A percentile compares a stretch with the other conserved stretches of the same genome.
Evolutionary conservation across 148 eudicot species (phyloP).

Genomic region (Drosera capensis): DNA sequence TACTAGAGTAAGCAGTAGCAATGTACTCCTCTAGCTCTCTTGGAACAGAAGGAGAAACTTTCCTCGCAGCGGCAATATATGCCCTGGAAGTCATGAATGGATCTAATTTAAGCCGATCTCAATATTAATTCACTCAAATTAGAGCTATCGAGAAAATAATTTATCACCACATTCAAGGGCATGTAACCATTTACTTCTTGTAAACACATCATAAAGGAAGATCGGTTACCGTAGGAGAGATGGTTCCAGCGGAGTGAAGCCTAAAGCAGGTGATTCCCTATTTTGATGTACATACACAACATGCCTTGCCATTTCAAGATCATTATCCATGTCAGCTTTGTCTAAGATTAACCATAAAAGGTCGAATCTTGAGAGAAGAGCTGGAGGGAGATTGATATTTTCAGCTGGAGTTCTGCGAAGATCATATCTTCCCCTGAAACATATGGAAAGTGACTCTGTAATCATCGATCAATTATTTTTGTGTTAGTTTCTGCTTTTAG

Average conservation of each 20-base stretch:
- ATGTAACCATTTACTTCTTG: not conserved
- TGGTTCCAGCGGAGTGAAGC: slow-evolving; percentile 88
- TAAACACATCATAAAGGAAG: not conserved
- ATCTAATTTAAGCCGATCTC: not conserved
- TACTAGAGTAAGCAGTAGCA: slow-evolving; percentile 85
- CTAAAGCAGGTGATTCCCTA: slow-evolving; percentile 90
- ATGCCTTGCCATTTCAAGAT: slow-evolving; percentile 97
- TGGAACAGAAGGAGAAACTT: slow-evolving; percentile 66
- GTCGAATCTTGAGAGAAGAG: slow-evolving; percentile 96
- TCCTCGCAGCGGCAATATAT: slow-evolving; percentile 86
- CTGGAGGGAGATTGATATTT: slow-evolving; percentile 98
- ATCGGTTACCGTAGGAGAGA: slow-evolving; percentile 63
- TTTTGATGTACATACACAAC: slow-evolving; percentile 94
- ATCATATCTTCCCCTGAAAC: slow-evolving; percentile 96
- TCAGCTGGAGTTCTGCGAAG: slow-evolving; percentile 97
- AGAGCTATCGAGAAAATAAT: no score
- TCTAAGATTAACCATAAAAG: slow-evolving; percentile 94
- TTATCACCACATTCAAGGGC: no score
- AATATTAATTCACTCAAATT: no score
- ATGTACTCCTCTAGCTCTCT: slow-evolving; percentile 87
- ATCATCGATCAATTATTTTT: not conserved
- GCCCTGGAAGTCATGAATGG: slow-evolving; percentile 39
- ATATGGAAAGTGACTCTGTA: slow-evolving; percentile 1
- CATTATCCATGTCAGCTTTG: slow-evolving; percentile 95
- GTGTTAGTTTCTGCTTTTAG: not conserved